These are phyloP conservation scores for Lepraria neglecta DNA, from an alignment of 495 filamentous ascomycete genomes.

Conservation along the genomic window DNA sequence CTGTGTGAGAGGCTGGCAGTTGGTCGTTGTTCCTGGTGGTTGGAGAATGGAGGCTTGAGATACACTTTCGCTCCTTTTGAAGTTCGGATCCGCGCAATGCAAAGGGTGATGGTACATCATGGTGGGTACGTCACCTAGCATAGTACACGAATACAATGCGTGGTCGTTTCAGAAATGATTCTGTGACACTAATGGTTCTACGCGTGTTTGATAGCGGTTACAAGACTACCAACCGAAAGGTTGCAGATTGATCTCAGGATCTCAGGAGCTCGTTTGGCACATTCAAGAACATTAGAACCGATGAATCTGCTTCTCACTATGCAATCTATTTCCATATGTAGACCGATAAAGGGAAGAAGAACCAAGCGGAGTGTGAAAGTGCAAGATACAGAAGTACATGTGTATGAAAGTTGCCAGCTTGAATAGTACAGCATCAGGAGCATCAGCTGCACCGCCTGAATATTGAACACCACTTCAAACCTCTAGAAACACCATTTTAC, in stretches of 20 bases:
- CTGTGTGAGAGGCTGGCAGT: neutral
- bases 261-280: neutral
- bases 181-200: neutral
- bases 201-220: neutral
- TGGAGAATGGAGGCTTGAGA: neutral
- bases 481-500: conserved; percentile 11
- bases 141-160: neutral
- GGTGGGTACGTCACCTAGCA: conserved; percentile 3
- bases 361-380: conserved; percentile 27
- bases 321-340: conserved; percentile 20
- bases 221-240: neutral
- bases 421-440: conserved; percentile 30
- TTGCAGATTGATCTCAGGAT: neutral
- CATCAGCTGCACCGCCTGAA: conserved; percentile 28
- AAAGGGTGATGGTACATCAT: neutral
- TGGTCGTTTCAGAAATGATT: neutral
- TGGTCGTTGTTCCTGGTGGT: neutral
- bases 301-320: conserved; percentile 21
- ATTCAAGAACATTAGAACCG: conserved; percentile 5
- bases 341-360: conserved; percentile 21
- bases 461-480: conserved; percentile 23
- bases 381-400: conserved; percentile 31
- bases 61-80: no score
- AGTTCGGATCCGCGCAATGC: conserved; percentile 13
- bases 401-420: conserved; percentile 27